These are phyloP conservation scores for Plasmodium cynomolgi DNA, from an alignment of 169 alveolate genomes.

Conservation along the genomic window DNA sequence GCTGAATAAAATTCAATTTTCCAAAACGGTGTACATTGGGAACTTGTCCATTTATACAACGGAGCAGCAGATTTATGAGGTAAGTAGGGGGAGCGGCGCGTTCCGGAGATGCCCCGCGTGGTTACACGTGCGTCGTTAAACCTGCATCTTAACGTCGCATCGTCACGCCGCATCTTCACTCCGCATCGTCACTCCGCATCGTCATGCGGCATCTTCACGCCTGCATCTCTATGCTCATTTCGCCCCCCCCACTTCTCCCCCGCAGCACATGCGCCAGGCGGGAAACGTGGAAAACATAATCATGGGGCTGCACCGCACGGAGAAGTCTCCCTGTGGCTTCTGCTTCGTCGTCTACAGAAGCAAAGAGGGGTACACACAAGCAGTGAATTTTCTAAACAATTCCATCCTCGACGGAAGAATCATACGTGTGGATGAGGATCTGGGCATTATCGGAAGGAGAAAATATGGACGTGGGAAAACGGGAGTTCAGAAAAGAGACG, in stretches of 20 bases:
- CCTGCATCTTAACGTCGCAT: too few relatives aligned
- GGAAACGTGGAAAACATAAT: constrained; percentile 83
- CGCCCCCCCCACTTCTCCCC: neutral
- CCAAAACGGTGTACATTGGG: constrained; percentile 85
- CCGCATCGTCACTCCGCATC: neutral
- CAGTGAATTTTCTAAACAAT: constrained; percentile 81
- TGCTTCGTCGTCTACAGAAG: constrained; percentile 82
- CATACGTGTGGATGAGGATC: constrained; percentile 84
- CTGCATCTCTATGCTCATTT: neutral
- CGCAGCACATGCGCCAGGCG: constrained; percentile 69
- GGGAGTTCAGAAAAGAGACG: constrained; percentile 86
- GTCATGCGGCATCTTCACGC: neutral
- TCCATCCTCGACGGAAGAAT: constrained; percentile 85
- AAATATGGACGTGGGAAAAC: constrained; percentile 84
- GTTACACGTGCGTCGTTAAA: too few relatives aligned
- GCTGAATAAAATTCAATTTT: constrained; percentile 77
- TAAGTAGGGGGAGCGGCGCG: constrained; percentile 4
- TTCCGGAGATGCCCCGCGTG: neutral
- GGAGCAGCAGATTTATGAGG: constrained; percentile 86
- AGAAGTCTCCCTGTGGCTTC: constrained; percentile 84
- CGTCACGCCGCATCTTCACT: too few relatives aligned
- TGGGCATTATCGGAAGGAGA: constrained; percentile 82
- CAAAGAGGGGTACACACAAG: constrained; percentile 78
- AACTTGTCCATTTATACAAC: constrained; percentile 84
- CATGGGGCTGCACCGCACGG: constrained; percentile 83